Base-by-base conservation (phyloP, 1,139 yeast species). In the Williopsis jadinii region DNA sequence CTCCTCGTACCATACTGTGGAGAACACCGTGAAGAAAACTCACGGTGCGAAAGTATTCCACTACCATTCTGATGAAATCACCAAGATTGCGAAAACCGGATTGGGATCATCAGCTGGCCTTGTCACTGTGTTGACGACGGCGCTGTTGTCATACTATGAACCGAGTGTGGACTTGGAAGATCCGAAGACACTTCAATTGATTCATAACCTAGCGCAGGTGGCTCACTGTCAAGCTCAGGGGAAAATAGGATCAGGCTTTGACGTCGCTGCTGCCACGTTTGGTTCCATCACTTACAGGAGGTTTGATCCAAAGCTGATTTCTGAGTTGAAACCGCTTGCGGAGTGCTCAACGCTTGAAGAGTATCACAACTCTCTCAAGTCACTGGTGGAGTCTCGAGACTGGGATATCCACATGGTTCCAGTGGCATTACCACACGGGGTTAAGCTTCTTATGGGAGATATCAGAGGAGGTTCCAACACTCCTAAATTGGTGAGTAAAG, bases 191-290 rank as follows among this genome's bases (percentile, higher is more conserved):
- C 46, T 68, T 36, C 62, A 58, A 32, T 46, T 57, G 8, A 67
- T 92, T 28, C 97, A 92, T 60, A 90, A 87, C 53, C 64, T 87
- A 30, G 77, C 97, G 0, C 98, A 92, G 58, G 67, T 86, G 11
- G 84, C 95, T 1, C 98, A 92, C 60, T 90, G 97, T 60, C 74
- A 76, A 42, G 97, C 98, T 2, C 98, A 92, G 59, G 85, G 86
- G 35, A 94, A 94, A 60, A 80, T 92, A 27, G 98, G 98, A 0
- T 86, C 96, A 3, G 98, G 98, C 0, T 92, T 92, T 60, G 98
- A 92, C 58, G 95, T 94, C 34, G 97, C 95, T 0, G 82, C 97
- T 9, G 98, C 98, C 0, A 82, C 86, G 0, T 92, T 73, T 61
- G 98, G 98, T 3, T 84, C 96, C 0, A 84, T 90, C 37, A 71